A percentile compares a stretch with the other conserved stretches of the same genome.
Conservation (phyloP, 176 grass and related monocot species). For the Bonia amplexicaulis region DNA sequence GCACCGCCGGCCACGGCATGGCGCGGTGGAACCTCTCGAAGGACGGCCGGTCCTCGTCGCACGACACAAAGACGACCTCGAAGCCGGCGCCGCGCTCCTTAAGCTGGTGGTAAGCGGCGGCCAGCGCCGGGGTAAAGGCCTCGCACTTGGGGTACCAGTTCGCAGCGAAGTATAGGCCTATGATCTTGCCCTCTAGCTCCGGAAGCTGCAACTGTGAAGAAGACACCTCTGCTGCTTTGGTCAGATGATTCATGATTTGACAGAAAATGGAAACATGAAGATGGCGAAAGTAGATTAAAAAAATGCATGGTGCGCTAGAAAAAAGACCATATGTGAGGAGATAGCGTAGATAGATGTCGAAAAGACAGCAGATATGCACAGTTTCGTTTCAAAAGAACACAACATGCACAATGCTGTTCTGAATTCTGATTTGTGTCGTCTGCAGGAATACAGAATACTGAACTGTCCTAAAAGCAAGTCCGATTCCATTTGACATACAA, state of each 20-base stretch:
- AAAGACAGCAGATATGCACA: not conserved
- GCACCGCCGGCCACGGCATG: slow-evolving; percentile 65
- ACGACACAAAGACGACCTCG: slow-evolving; percentile 62
- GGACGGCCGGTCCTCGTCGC: slow-evolving; percentile 53
- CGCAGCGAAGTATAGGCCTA: slow-evolving; percentile 62
- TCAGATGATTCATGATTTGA: not conserved
- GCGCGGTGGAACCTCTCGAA: slow-evolving; percentile 56
- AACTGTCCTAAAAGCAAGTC: not conserved
- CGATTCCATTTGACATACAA: not conserved
- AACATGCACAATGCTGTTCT: not conserved
- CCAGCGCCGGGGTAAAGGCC: slow-evolving; percentile 54
- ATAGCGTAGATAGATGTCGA: not conserved
- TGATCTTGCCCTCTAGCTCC: slow-evolving; percentile 45
- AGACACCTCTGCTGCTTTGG: not conserved
- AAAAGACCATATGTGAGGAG: not conserved
- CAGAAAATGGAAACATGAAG: not conserved
- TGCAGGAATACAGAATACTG: not conserved
- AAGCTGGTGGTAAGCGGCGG: slow-evolving; percentile 38
- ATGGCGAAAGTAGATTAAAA: not conserved
- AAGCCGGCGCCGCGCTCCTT: slow-evolving; percentile 25
- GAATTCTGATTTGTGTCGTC: slow-evolving; percentile 10
- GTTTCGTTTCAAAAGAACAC: not conserved
- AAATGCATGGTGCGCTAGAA: not conserved
- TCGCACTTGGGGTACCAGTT: slow-evolving; percentile 66
- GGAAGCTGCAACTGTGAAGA: slow-evolving; percentile 32